Percentiles rank a stretch among this genome's conserved stretches.
phyloP scores from a whole-genome alignment of 192 early-diverging fungal species.

The Coemansia sp. region DNA sequence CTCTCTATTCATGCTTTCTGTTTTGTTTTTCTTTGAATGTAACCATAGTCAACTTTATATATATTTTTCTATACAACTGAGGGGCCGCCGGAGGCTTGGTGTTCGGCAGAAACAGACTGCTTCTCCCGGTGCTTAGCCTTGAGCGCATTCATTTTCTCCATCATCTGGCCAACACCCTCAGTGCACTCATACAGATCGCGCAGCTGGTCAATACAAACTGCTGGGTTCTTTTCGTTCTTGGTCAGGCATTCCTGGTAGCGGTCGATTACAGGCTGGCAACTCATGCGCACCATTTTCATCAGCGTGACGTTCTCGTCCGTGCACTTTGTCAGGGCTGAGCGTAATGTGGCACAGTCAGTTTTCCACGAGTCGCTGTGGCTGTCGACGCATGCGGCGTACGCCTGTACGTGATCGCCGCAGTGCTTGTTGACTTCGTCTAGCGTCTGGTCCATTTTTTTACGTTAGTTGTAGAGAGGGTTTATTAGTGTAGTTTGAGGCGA shows the following conservation, averaged over 20 bases:
- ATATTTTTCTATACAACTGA: neutral
- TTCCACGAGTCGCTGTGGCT: constrained; percentile 41
- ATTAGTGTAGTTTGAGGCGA: neutral
- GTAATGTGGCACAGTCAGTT: constrained; percentile 32
- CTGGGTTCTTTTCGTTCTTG: constrained; percentile 29
- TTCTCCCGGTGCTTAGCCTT: constrained; percentile 20
- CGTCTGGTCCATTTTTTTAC: constrained; percentile 42
- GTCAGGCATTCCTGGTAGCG: constrained; percentile 39
- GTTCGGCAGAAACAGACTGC: neutral
- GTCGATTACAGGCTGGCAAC: constrained; percentile 51
- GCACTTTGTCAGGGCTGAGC: constrained; percentile 44
- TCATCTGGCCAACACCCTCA: constrained; percentile 45
- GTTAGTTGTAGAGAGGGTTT: neutral
- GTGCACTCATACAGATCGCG: constrained; percentile 54
- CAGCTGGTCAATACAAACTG: constrained; percentile 37
- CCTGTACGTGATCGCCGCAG: constrained; percentile 49
- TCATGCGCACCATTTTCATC: constrained; percentile 50
- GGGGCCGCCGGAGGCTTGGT: neutral
- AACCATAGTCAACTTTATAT: too few species aligned
- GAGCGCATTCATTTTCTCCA: constrained; percentile 45
- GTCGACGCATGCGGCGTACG: constrained; percentile 46
- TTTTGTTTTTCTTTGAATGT: neutral
- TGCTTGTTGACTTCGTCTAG: constrained; percentile 54
- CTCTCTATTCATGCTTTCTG: neutral
- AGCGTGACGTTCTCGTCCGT: constrained; percentile 53